Conservation (phyloP, 176 grass and related monocot genomes). For the Carex pumila region DNA sequence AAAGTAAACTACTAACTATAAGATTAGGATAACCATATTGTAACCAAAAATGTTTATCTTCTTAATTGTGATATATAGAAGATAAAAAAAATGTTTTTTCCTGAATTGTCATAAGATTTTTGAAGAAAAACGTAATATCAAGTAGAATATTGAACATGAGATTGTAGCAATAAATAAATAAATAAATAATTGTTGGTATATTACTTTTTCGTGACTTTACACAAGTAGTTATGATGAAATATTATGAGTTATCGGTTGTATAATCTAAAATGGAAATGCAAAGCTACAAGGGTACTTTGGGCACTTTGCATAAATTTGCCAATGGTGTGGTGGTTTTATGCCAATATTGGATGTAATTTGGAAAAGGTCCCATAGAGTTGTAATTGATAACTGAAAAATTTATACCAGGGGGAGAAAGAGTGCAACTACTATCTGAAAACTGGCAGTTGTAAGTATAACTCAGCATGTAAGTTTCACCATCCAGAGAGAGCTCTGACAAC, state of each 20-base stretch:
- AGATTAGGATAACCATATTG: background rate
- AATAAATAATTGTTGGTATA: background rate
- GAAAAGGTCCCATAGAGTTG: background rate
- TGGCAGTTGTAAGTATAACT: constrained; percentile 79
- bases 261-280: background rate
- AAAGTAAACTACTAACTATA: background rate
- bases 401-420: constrained; percentile 81
- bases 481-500: constrained; percentile 19
- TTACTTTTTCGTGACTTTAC: background rate
- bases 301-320: background rate
- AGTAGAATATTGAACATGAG: background rate
- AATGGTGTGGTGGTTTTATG: background rate
- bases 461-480: constrained; percentile 81
- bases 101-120: background rate
- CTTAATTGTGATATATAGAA: background rate
- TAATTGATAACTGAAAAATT: background rate
- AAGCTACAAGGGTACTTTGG: background rate
- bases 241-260: background rate
- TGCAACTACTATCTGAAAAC: constrained; percentile 90
- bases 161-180: background rate
- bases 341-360: constrained; percentile 24
- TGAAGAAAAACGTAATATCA: background rate
- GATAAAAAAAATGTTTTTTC: background rate
- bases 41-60: background rate
- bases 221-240: background rate